phyloP scores from a whole-genome alignment of 495 filamentous ascomycete species.

The Hyaloscypha finlandica region DNA sequence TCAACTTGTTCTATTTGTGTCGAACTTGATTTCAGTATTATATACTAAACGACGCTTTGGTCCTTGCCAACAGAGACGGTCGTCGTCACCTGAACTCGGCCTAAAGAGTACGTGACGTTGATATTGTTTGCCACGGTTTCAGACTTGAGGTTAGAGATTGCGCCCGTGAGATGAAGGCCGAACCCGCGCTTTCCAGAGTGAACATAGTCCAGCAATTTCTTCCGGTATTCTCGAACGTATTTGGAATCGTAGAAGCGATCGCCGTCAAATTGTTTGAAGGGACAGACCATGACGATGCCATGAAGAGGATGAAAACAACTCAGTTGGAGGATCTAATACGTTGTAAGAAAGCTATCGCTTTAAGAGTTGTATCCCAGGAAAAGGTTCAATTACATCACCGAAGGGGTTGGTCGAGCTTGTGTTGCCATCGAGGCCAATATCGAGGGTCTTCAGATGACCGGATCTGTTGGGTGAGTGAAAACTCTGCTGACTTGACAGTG shows the following conservation, averaged over 20 bases:
- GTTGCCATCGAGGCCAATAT: constrained; percentile 17
- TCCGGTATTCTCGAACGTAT: constrained; percentile 23
- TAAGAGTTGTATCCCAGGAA: neutral
- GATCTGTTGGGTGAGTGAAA: neutral
- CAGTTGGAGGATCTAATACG: constrained; percentile 20
- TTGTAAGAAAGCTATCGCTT: neutral
- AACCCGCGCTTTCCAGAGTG: constrained; percentile 13
- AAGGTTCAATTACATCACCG: constrained; percentile 1
- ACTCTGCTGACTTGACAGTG: neutral
- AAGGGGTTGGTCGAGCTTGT: constrained; percentile 1
- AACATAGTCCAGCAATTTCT: constrained; percentile 17
- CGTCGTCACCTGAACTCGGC: neutral
- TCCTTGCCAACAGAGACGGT: neutral
- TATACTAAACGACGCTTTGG: neutral
- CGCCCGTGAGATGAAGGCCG: neutral
- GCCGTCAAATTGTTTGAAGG: constrained; percentile 24
- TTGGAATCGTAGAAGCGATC: constrained; percentile 19
- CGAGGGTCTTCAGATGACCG: constrained; percentile 16
- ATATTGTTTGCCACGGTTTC: neutral
- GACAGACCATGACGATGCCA: constrained; percentile 23
- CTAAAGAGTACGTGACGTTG: neutral
- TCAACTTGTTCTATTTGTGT: neutral
- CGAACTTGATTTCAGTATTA: neutral
- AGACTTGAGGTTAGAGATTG: constrained; percentile 1
- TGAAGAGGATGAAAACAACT: constrained; percentile 23